These are phyloP conservation scores for Pleochaeta shiraiana DNA, from an alignment of 2,329 filamentous ascomycete species.

Conservation along the genomic window DNA sequence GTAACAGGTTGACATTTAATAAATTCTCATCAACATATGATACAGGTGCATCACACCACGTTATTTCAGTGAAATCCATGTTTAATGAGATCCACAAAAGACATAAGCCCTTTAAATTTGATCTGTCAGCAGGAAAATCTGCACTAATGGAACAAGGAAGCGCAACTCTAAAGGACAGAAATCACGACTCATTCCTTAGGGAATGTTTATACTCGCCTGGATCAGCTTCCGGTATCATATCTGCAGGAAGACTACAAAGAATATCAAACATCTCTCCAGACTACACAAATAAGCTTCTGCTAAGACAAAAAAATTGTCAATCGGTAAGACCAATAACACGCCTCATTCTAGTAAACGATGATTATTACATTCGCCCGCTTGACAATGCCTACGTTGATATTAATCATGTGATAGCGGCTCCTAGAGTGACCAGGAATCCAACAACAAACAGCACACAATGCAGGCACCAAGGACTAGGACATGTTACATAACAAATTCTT, in stretches of 20 bases:
- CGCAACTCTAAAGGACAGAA: background rate
- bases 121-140: background rate
- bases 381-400: background rate
- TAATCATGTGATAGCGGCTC: background rate
- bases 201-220: background rate
- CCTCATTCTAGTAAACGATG: background rate
- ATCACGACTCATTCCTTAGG: background rate
- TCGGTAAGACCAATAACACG: background rate
- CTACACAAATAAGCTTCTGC: background rate
- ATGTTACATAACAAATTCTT: background rate
- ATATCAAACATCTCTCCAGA: background rate
- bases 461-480: background rate
- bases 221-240: background rate
- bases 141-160: background rate
- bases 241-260: background rate
- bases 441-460: background rate
- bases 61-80: background rate
- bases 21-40: background rate
- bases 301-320: background rate
- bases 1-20: background rate
- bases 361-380: background rate
- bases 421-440: background rate
- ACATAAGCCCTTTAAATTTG: background rate
- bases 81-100: background rate
- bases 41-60: background rate